phyloP scores from a whole-genome alignment of 1,139 yeast species.

The Lodderomyces jiufengensis region DNA sequence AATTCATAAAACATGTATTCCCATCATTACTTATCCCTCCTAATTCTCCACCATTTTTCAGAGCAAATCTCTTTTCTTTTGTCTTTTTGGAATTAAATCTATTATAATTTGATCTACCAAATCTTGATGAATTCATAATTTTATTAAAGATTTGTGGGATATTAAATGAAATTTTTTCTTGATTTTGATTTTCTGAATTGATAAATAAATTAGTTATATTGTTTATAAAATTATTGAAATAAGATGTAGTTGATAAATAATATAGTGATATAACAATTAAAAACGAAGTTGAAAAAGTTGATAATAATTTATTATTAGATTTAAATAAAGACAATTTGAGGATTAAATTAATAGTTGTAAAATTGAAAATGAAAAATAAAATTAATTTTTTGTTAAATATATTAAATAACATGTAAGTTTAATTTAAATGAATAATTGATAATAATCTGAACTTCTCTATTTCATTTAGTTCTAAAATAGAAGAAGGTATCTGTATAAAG shows the following conservation, averaged over 20 bases:
- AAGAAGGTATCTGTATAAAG: no score
- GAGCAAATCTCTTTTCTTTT: conserved; percentile 35
- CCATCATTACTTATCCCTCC: conserved; percentile 91
- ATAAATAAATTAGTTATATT: neutral
- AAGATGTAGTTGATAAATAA: conserved; percentile 9
- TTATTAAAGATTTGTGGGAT: conserved; percentile 14
- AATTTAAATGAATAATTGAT: no score
- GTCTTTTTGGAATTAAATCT: conserved; percentile 18
- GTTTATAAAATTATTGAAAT: neutral
- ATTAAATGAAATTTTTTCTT: conserved; percentile 10
- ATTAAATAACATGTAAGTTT: no score
- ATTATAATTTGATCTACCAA: conserved; percentile 8
- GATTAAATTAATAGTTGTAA: conserved; percentile 6
- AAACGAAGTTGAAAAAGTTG: conserved; percentile 11
- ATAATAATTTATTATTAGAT: conserved; percentile 8
- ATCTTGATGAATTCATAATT: conserved; percentile 17
- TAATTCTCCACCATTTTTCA: conserved; percentile 62
- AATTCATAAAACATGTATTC: conserved; percentile 90
- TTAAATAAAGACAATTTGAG: conserved; percentile 13
- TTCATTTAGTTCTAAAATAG: no score
- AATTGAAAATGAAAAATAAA: conserved; percentile 8
- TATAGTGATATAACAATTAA: conserved; percentile 10
- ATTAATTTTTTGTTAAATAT: neutral
- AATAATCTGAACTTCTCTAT: no score
- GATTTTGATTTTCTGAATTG: neutral